phyloP scores from a whole-genome alignment of 306 rosid species.

The Urtica urens region DNA sequence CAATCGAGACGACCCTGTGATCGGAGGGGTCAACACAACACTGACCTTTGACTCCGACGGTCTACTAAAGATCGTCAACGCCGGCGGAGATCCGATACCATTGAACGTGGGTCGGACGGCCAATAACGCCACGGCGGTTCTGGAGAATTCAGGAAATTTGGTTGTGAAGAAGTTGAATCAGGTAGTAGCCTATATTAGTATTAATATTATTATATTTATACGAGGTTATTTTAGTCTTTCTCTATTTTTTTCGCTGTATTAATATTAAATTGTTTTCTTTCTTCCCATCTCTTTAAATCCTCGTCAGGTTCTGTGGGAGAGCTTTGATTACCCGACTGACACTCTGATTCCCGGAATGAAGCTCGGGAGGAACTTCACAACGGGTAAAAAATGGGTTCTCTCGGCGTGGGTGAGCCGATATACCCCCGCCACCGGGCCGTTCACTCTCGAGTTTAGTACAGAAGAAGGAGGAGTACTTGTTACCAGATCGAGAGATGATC shows the following conservation, averaged over 20 bases:
- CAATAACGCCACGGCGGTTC: background rate
- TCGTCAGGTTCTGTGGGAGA: background rate
- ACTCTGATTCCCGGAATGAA: constrained; percentile 24
- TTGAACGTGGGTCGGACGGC: background rate
- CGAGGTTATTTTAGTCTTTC: too few species aligned
- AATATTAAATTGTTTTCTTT: too few species aligned
- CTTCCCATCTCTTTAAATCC: too few species aligned
- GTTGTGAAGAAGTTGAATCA: background rate
- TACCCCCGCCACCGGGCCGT: background rate
- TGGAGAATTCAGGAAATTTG: constrained; percentile 4
- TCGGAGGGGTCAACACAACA: background rate
- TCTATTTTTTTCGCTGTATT: too few species aligned
- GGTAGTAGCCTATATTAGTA: too few species aligned
- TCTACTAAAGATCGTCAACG: background rate
- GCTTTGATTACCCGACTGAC: constrained; percentile 15
- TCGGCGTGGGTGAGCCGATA: background rate
- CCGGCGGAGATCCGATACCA: background rate
- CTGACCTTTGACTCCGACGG: background rate
- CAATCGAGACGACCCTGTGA: background rate
- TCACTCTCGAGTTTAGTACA: background rate
- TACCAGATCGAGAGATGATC: background rate
- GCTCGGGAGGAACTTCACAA: background rate
- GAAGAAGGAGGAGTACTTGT: too few species aligned
- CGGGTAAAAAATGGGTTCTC: background rate
- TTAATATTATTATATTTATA: too few species aligned